Evolutionary conservation across 441 rosid species (phyloP).

Genomic region (Eutrema salsugineum): DNA sequence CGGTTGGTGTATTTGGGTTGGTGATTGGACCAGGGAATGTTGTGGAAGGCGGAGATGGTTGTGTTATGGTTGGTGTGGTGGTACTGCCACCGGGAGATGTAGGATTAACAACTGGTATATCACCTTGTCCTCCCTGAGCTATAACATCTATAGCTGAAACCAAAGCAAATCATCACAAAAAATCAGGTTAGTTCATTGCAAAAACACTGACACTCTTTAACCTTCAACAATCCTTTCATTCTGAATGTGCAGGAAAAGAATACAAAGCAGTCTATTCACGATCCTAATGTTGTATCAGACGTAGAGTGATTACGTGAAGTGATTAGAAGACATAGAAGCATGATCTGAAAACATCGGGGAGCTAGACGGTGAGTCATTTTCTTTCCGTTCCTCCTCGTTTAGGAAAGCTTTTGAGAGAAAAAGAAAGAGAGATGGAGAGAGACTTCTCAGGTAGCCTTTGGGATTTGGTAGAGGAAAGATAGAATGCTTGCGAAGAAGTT

Average conservation of each 20-base stretch:
- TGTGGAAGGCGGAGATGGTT: constrained; percentile 40
- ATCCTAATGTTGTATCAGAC: constrained; percentile 1
- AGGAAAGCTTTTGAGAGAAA: constrained; percentile 28
- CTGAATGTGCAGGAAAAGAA: not conserved
- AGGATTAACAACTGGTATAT: constrained; percentile 74
- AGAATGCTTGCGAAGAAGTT: constrained; percentile 49
- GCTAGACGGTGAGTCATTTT: constrained; percentile 42
- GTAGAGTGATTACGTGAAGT: constrained; percentile 53
- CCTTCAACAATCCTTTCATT: not conserved
- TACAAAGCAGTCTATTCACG: not conserved
- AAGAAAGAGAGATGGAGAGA: constrained; percentile 6
- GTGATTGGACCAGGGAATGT: constrained; percentile 48
- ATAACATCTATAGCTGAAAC: constrained; percentile 28
- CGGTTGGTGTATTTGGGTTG: constrained; percentile 17
- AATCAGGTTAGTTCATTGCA: constrained; percentile 14
- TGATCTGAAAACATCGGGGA: constrained; percentile 37
- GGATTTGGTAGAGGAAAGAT: constrained; percentile 18
- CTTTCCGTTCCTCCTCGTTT: constrained; percentile 23
- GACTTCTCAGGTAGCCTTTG: constrained; percentile 20
- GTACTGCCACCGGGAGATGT: constrained; percentile 50
- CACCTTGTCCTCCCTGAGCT: constrained; percentile 35
- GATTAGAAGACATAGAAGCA: constrained; percentile 49
- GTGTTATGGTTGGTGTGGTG: constrained; percentile 40
- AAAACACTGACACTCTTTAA: not conserved
- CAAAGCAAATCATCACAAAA: constrained; percentile 17